Evolutionary conservation across 805 yeast species (phyloP).

Genomic region (Kurtzmaniella fragi): DNA sequence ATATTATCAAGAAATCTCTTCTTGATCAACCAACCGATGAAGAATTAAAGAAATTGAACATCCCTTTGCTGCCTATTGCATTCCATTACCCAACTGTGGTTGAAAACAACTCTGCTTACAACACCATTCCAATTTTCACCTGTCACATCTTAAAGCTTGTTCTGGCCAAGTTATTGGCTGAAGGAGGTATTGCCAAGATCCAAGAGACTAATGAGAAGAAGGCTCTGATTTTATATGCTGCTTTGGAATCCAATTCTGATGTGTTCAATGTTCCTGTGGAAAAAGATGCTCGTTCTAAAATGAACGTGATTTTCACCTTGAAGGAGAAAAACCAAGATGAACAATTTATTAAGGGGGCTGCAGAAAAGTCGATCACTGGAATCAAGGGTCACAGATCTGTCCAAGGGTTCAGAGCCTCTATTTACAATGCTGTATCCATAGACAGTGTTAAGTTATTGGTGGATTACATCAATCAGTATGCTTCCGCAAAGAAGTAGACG

Average conservation of each 20-base stretch:
- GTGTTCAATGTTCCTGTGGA: constrained; percentile 66
- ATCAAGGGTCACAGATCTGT: constrained; percentile 95
- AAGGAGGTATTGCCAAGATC: constrained; percentile 72
- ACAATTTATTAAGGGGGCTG: constrained; percentile 67
- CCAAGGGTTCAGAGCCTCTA: constrained; percentile 93
- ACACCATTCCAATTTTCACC: constrained; percentile 93
- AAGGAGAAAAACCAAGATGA: constrained; percentile 60
- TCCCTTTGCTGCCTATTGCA: constrained; percentile 88
- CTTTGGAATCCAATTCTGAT: constrained; percentile 60
- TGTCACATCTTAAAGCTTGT: constrained; percentile 82
- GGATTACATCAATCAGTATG: constrained; percentile 58
- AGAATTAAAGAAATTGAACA: constrained; percentile 49
- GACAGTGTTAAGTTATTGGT: constrained; percentile 55
- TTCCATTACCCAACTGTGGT: constrained; percentile 83
- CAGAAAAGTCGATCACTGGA: constrained; percentile 57
- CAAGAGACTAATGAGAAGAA: constrained; percentile 55
- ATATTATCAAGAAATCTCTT: constrained; percentile 79
- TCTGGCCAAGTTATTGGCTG: constrained; percentile 50
- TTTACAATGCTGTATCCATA: constrained; percentile 79
- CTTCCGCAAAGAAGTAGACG: constrained; percentile 10
- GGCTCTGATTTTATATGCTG: constrained; percentile 57
- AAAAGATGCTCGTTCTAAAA: constrained; percentile 60
- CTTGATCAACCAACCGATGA: constrained; percentile 63
- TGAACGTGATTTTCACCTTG: constrained; percentile 91
- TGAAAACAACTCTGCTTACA: constrained; percentile 86